phyloP scores from a whole-genome alignment of 179 eudicot genomes.

The Pouteria campechiana region DNA sequence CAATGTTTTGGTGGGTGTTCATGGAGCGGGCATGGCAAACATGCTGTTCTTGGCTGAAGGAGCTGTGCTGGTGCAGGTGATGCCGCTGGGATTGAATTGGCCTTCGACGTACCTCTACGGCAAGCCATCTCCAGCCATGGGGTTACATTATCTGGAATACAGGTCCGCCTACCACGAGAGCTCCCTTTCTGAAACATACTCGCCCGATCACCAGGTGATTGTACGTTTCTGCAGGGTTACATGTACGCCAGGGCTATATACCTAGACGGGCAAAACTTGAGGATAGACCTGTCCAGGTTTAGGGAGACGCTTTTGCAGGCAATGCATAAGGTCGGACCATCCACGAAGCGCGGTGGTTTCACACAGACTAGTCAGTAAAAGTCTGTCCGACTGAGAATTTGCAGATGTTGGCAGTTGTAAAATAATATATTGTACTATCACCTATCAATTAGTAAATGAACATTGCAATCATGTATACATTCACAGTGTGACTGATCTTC shows the following conservation, averaged over 20 bases:
- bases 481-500: too few species aligned
- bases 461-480: too few species aligned
- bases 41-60: slow-evolving; percentile 26
- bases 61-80: slow-evolving; percentile 33
- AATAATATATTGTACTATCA: too few species aligned
- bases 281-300: slow-evolving; percentile 18
- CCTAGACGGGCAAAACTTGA: slow-evolving; percentile 25
- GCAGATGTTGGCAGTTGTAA: too few species aligned
- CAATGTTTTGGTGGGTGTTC: slow-evolving; percentile 34
- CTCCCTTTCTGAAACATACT: slow-evolving; percentile 17
- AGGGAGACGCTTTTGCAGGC: slow-evolving; percentile 25
- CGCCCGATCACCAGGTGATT: slow-evolving; percentile 12
- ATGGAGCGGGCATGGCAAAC: slow-evolving; percentile 40
- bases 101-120: slow-evolving; percentile 16
- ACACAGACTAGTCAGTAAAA: too few species aligned
- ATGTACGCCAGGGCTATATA: slow-evolving; percentile 12
- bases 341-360: too few species aligned
- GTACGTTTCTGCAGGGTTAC: slow-evolving; percentile 9
- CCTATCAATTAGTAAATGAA: too few species aligned
- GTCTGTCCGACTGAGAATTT: too few species aligned
- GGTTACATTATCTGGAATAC: slow-evolving; percentile 25
- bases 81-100: slow-evolving; percentile 25
- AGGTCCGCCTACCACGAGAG: slow-evolving; percentile 25
- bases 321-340: too few species aligned
- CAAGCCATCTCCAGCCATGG: slow-evolving; percentile 20